Conservation (phyloP, 148 eudicot genomes). For the Arctostaphylos glauca region DNA sequence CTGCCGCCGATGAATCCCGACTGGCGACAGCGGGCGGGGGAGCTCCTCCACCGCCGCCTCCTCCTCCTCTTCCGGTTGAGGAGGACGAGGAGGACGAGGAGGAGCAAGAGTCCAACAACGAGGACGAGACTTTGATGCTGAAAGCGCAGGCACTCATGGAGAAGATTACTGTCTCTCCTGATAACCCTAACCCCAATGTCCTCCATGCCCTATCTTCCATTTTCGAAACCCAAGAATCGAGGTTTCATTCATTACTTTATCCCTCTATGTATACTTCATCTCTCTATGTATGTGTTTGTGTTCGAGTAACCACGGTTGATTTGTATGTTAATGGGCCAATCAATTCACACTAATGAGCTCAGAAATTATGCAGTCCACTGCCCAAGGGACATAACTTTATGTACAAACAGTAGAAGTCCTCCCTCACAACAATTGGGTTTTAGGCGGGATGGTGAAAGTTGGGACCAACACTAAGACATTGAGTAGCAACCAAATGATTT, state of each 20-base stretch:
- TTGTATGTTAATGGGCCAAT: no score
- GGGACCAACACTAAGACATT: not conserved
- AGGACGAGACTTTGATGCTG: constrained; percentile 47
- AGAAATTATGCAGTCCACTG: no score
- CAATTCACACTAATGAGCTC: no score
- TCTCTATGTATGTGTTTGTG: no score
- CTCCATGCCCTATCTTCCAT: constrained; percentile 85
- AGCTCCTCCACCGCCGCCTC: constrained; percentile 8
- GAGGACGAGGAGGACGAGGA: constrained; percentile 21
- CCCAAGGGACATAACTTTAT: not conserved
- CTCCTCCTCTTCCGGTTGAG: constrained; percentile 8
- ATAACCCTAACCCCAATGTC: constrained; percentile 72
- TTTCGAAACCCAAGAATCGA: constrained; percentile 78
- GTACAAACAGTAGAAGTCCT: not conserved
- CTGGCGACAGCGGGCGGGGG: constrained; percentile 13
- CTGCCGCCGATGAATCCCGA: constrained; percentile 18
- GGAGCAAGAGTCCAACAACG: constrained; percentile 37
- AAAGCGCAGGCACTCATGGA: constrained; percentile 74
- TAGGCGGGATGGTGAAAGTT: not conserved
- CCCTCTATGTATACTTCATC: no score
- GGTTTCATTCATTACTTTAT: constrained; percentile 32
- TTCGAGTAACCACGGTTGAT: not conserved
- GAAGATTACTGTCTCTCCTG: constrained; percentile 55
- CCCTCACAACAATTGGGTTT: not conserved
- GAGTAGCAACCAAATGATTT: not conserved